Percentiles rank a stretch among this genome's conserved stretches.
Evolutionary conservation across 2,329 filamentous ascomycete genomes (phyloP).

Genomic region (Cordyceps pruinosa): DNA sequence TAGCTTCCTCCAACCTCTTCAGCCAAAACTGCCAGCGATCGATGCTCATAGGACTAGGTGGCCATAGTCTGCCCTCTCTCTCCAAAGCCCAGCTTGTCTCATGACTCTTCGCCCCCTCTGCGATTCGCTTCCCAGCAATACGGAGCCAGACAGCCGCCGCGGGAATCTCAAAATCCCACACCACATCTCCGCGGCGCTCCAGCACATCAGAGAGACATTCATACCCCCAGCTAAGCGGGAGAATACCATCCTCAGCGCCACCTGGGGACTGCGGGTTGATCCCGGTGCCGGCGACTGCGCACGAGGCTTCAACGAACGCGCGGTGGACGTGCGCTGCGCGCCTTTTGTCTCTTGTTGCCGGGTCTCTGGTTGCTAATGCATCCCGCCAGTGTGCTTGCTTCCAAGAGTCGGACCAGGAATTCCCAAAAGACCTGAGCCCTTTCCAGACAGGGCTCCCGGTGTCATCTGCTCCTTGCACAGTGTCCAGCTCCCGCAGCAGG

Average conservation of each 20-base stretch:
- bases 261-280: not conserved
- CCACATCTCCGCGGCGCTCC: not conserved
- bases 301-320: not conserved
- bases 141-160: not conserved
- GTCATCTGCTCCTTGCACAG: not conserved
- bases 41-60: not conserved
- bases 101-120: not conserved
- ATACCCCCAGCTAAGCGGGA: not conserved
- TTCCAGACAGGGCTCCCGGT: not conserved
- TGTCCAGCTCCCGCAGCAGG: not conserved
- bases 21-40: not conserved
- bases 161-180: not conserved
- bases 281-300: not conserved
- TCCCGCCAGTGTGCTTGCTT: not conserved
- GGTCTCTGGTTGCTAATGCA: not conserved
- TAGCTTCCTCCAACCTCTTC: not conserved
- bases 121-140: not conserved
- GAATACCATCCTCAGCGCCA: not conserved
- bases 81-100: not conserved
- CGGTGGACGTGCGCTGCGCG: not conserved
- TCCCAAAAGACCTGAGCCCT: not conserved
- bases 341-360: not conserved
- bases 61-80: not conserved
- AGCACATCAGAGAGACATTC: not conserved
- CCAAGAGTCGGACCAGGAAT: not conserved